Percentiles rank a stretch among this genome's conserved stretches.
Evolutionary conservation across 2,329 filamentous ascomycete genomes (phyloP).

Genomic region (Fusarium palustre): DNA sequence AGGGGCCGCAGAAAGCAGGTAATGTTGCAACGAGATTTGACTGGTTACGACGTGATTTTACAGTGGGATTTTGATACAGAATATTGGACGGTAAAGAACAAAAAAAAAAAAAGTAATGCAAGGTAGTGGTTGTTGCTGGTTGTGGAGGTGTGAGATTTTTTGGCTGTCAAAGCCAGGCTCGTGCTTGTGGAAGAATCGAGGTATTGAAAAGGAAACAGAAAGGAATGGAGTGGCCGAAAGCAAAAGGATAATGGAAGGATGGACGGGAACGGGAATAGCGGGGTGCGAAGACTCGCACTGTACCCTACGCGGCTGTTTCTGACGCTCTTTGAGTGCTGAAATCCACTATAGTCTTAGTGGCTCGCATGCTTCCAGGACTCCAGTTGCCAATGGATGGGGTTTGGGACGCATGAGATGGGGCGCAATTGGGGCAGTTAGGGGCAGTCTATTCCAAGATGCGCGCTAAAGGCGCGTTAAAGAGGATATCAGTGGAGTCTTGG

Average conservation of each 20-base stretch:
- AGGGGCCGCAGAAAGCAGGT: slow-evolving; percentile 38
- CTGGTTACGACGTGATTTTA: slow-evolving; percentile 34
- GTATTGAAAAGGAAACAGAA: slow-evolving; percentile 40
- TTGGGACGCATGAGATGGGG: slow-evolving; percentile 26
- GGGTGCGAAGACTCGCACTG: slow-evolving; percentile 35
- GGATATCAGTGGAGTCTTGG: slow-evolving; percentile 28
- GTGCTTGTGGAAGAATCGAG: slow-evolving; percentile 29
- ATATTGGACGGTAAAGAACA: slow-evolving; percentile 2
- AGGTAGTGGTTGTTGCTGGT: slow-evolving; percentile 27
- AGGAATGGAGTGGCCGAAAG: slow-evolving; percentile 45
- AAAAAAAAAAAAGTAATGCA: slow-evolving; percentile 12
- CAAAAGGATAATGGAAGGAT: slow-evolving; percentile 41
- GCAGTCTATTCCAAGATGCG: slow-evolving; percentile 36
- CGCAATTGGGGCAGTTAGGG: slow-evolving; percentile 37
- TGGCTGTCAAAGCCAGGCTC: slow-evolving; percentile 43
- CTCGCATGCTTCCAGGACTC: slow-evolving; percentile 23
- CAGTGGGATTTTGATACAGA: slow-evolving; percentile 28
- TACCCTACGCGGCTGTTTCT: slow-evolving; percentile 35
- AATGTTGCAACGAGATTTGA: slow-evolving; percentile 24
- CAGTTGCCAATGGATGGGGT: slow-evolving; percentile 20
- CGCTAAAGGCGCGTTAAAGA: slow-evolving; percentile 41
- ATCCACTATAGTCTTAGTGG: slow-evolving; percentile 39
- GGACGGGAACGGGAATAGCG: slow-evolving; percentile 48
- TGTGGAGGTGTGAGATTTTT: slow-evolving; percentile 47
- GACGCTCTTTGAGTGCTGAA: slow-evolving; percentile 30